Conservation (phyloP, 352 stramenopile genomes). For the Pythium oligandrum region DNA sequence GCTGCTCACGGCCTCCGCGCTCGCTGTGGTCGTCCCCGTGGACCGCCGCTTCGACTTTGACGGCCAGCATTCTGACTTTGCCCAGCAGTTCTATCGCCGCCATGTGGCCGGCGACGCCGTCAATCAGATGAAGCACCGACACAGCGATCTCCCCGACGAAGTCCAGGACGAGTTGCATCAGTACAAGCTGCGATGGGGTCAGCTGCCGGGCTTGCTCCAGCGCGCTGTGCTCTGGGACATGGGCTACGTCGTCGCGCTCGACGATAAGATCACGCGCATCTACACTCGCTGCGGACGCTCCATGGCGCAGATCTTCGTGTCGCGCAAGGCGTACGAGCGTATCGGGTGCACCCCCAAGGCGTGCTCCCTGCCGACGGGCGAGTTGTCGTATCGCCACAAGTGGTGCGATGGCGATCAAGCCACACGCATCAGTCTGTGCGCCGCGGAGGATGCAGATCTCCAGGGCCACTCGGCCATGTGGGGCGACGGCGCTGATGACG, state of each 20-base stretch:
- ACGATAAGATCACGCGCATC: constrained; percentile 31
- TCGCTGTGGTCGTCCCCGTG: constrained; percentile 24
- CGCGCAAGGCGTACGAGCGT: constrained; percentile 49
- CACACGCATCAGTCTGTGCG: constrained; percentile 42
- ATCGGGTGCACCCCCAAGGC: constrained; percentile 31
- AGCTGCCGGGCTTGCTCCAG: constrained; percentile 53
- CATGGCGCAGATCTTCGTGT: constrained; percentile 64
- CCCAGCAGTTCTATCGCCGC: constrained; percentile 61
- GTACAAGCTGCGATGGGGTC: constrained; percentile 36
- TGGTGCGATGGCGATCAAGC: constrained; percentile 42
- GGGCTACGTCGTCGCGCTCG: constrained; percentile 44
- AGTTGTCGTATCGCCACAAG: constrained; percentile 32
- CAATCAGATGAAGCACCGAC: constrained; percentile 19
- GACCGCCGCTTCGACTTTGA: constrained; percentile 45
- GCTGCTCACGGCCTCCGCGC: not conserved
- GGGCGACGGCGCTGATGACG: constrained; percentile 46
- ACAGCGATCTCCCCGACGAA: constrained; percentile 19
- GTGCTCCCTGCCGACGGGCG: constrained; percentile 22
- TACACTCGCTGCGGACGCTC: constrained; percentile 57
- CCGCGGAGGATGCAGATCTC: constrained; percentile 31
- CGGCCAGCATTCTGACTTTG: constrained; percentile 59
- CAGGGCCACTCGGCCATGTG: constrained; percentile 43
- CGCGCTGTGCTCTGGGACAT: constrained; percentile 64
- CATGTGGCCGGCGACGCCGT: constrained; percentile 28
- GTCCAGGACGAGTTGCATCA: constrained; percentile 26